phyloP scores from a whole-genome alignment of 768 basidiomycete species.

The Suillus ampliporus region DNA sequence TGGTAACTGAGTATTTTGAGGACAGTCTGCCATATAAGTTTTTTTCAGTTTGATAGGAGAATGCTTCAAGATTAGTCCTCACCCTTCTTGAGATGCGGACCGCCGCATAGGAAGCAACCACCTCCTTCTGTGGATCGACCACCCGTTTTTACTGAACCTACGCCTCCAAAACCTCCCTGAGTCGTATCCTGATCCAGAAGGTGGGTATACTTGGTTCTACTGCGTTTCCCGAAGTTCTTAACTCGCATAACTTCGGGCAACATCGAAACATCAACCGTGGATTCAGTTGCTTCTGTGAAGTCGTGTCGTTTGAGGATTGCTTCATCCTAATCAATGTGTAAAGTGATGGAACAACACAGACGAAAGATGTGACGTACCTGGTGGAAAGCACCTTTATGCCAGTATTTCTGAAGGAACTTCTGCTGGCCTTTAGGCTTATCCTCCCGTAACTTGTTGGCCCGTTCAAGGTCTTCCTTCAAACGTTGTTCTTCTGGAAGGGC shows the following conservation, averaged over 20 bases:
- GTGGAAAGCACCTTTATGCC: conserved; percentile 99
- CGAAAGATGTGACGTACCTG: conserved; percentile 58
- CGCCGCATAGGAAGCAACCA: conserved; percentile 94
- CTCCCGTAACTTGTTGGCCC: conserved; percentile 78
- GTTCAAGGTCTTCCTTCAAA: conserved; percentile 89
- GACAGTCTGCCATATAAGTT: conserved; percentile 46
- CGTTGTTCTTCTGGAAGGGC: conserved; percentile 94
- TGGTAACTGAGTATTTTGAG: conserved; percentile 51
- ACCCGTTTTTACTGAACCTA: conserved; percentile 56
- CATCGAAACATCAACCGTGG: conserved; percentile 84
- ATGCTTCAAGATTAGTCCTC: conserved; percentile 9
- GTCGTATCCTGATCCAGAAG: conserved; percentile 95
- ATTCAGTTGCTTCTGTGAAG: conserved; percentile 88
- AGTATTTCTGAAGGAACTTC: conserved; percentile 96
- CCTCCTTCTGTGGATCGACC: conserved; percentile 59
- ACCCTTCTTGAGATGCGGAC: conserved; percentile 94
- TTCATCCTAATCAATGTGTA: conserved; percentile 64
- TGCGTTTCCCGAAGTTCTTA: conserved; percentile 90
- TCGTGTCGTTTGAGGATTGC: conserved; percentile 86
- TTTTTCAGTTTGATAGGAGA: conserved; percentile 17
- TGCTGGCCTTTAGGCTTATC: conserved; percentile 92
- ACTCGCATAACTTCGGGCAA: conserved; percentile 98
- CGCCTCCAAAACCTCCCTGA: conserved; percentile 66
- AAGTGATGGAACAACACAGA: conserved; percentile 17
- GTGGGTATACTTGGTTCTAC: conserved; percentile 96